Evolutionary conservation across 148 eudicot species (phyloP).

Genomic region (Fallopia convolvulus): DNA sequence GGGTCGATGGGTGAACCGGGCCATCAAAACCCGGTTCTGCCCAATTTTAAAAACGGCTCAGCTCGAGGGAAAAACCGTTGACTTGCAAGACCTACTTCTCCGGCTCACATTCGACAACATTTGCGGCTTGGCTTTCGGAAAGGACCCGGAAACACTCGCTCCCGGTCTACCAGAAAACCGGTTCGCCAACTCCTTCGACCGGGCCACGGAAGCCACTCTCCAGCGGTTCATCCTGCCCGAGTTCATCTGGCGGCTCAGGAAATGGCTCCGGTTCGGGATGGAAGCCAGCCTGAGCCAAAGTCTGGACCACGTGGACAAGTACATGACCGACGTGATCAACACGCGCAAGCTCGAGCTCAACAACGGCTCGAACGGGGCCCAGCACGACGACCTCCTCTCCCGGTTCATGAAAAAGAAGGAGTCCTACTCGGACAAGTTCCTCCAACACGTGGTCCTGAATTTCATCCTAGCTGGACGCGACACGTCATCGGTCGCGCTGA

Average conservation of each 20-base stretch:
- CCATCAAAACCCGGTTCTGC: conserved; percentile 50
- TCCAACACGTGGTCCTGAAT: conserved; percentile 69
- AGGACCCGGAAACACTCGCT: conserved; percentile 69
- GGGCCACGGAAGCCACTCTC: conserved; percentile 78
- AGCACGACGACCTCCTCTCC: conserved; percentile 56
- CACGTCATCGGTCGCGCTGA: conserved; percentile 90
- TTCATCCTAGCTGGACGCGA: conserved; percentile 96
- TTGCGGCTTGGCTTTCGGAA: conserved; percentile 84
- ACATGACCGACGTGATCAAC: conserved; percentile 44
- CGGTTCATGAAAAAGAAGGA: conserved; percentile 92
- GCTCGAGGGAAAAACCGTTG: conserved; percentile 45
- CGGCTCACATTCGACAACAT: conserved; percentile 91
- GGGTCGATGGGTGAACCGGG: conserved; percentile 93
- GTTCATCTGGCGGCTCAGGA: conserved; percentile 65
- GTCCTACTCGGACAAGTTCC: conserved; percentile 55
- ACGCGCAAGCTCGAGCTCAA: conserved; percentile 69
- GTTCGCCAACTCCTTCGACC: conserved; percentile 69
- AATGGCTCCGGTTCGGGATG: conserved; percentile 66
- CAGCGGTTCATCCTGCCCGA: conserved; percentile 81
- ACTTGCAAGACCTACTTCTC: conserved; percentile 70
- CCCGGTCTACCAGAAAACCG: conserved; percentile 55
- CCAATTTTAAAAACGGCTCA: conserved; percentile 68
- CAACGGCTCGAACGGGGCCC: conserved; percentile 21
- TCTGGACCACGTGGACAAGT: conserved; percentile 60
- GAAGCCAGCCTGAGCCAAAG: conserved; percentile 49